A percentile compares a stretch with the other conserved stretches of the same genome.
phyloP scores from a whole-genome alignment of 768 basidiomycete genomes.

The Serendipita sp. region DNA sequence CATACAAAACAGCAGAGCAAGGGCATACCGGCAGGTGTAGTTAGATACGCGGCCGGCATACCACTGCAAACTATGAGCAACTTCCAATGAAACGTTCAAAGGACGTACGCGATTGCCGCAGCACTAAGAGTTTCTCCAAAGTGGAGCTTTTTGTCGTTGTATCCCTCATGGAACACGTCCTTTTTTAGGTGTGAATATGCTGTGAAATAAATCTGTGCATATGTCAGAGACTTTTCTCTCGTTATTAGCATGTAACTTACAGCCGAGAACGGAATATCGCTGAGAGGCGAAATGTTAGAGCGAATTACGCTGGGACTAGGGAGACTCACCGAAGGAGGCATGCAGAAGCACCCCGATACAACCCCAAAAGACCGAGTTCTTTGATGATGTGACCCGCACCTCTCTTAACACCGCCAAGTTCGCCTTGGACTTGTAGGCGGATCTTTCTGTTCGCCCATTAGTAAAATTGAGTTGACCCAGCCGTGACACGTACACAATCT shows the following conservation, averaged over 20 bases:
- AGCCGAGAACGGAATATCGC: slow-evolving; percentile 91
- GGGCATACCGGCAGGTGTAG: slow-evolving; percentile 67
- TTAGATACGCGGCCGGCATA: slow-evolving; percentile 93
- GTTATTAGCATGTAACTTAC: slow-evolving; percentile 52
- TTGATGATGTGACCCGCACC: slow-evolving; percentile 88
- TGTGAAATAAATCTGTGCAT: slow-evolving; percentile 19
- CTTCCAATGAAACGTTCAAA: neutral
- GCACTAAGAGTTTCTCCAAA: slow-evolving; percentile 79
- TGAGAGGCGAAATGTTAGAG: neutral
- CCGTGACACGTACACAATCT: slow-evolving; percentile 82
- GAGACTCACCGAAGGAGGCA: slow-evolving; percentile 52
- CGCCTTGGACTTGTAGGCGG: slow-evolving; percentile 87
- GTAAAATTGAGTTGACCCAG: neutral
- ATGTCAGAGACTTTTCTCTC: neutral
- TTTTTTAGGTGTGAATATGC: slow-evolving; percentile 82
- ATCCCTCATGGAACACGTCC: slow-evolving; percentile 90
- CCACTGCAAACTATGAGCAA: slow-evolving; percentile 39
- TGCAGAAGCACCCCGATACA: slow-evolving; percentile 87
- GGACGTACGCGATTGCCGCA: slow-evolving; percentile 56
- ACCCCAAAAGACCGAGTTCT: slow-evolving; percentile 78
- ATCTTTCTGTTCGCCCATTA: slow-evolving; percentile 82
- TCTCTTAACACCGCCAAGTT: slow-evolving; percentile 66
- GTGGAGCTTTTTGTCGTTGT: slow-evolving; percentile 82
- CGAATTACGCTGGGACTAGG: neutral
- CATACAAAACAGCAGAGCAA: neutral